A percentile compares a stretch with the other conserved stretches of the same genome.
Conservation (phyloP, 228 moss, liverwort and hornwort species). For the Sphagnum fallax region DNA sequence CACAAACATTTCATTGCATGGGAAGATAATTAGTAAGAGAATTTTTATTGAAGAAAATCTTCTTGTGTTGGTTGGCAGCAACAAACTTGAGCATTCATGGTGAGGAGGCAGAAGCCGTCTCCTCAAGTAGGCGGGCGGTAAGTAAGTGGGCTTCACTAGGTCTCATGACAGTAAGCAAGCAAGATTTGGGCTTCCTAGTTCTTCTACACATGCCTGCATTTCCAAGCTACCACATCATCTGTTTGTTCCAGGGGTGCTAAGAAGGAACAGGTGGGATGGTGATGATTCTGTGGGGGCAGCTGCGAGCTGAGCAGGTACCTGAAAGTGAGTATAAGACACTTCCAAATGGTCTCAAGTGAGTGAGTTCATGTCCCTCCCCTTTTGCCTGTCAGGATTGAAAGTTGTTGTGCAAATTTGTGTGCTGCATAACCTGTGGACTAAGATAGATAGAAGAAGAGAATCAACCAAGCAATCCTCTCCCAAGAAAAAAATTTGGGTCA, state of each 20-base stretch:
- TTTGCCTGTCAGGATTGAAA: not conserved
- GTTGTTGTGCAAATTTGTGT: not conserved
- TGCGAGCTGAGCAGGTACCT: conserved; percentile 69
- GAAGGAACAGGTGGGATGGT: not conserved
- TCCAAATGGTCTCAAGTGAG: conserved; percentile 92
- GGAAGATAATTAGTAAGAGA: conserved; percentile 20
- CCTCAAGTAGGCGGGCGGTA: conserved; percentile 91
- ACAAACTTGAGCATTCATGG: conserved; percentile 31
- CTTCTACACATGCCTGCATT: not conserved
- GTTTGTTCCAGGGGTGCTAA: not conserved
- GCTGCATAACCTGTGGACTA: not conserved
- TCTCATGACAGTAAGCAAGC: not conserved
- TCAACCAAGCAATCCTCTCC: too few relatives aligned
- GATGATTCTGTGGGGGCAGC: conserved; percentile 32
- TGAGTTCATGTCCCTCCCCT: conserved; percentile 3
- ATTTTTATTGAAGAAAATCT: conserved; percentile 24
- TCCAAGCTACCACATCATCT: too few relatives aligned
- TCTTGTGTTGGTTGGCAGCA: conserved; percentile 42
- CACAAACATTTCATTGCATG: conserved; percentile 8
- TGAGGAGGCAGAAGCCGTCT: conserved; percentile 59
- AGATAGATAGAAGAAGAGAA: not conserved
- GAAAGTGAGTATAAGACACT: conserved; percentile 78
- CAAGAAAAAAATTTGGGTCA: too few relatives aligned
- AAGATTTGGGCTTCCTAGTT: not conserved
- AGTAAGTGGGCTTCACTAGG: conserved; percentile 10